Evolutionary conservation across 148 eudicot genomes (phyloP).

Genomic region (Fagopyrum tataricum): DNA sequence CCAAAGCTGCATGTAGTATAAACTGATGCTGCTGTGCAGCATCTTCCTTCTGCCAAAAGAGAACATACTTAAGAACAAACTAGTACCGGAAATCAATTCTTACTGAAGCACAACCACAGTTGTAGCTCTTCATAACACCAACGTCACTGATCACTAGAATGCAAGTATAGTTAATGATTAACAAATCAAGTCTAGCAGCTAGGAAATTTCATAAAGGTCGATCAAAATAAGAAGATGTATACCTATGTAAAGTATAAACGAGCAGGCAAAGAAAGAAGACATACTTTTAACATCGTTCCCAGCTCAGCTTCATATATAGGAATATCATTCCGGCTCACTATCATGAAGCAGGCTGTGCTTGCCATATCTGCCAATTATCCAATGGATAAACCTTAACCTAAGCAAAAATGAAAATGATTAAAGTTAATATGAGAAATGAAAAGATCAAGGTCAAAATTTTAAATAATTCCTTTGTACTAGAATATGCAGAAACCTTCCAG

Average conservation of each 20-base stretch:
- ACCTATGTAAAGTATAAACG: not conserved
- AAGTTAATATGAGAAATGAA: not conserved
- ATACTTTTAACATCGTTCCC: constrained; percentile 72
- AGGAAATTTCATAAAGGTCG: not conserved
- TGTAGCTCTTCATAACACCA: not conserved
- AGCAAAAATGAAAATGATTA: not conserved
- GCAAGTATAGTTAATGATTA: not conserved
- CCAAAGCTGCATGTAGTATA: constrained; percentile 85
- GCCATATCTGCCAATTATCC: constrained; percentile 22
- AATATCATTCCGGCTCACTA: constrained; percentile 85
- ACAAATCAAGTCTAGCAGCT: not conserved
- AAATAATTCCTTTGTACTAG: not conserved
- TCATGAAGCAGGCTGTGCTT: constrained; percentile 86
- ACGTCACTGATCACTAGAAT: not conserved
- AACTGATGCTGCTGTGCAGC: constrained; percentile 93
- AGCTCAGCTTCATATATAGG: constrained; percentile 98
- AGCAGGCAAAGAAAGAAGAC: constrained; percentile 9
- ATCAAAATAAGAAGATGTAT: not conserved
- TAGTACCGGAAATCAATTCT: not conserved
- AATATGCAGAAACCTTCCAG: not conserved
- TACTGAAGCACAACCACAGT: not conserved
- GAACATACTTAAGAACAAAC: not conserved
- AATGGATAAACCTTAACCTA: not conserved
- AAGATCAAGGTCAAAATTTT: not conserved
- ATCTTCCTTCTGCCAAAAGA: constrained; percentile 74